Percentiles rank a stretch among this genome's conserved stretches.
These are phyloP conservation scores for Zarea fungicola DNA, from an alignment of 2,329 filamentous ascomycete genomes.

Conservation along the genomic window DNA sequence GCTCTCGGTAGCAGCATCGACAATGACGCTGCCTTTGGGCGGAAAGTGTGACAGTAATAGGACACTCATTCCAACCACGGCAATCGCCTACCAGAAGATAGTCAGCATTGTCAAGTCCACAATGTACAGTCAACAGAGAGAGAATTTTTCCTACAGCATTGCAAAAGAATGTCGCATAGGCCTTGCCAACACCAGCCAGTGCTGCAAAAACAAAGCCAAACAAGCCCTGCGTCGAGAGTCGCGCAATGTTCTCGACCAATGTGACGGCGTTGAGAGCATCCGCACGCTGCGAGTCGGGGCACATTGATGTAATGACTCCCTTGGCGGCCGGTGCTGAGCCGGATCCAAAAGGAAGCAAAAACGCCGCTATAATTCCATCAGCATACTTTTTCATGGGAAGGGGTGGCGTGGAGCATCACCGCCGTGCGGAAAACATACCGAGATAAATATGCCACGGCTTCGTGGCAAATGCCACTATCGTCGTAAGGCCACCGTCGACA, in stretches of 20 bases:
- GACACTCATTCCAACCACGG: conserved; percentile 39
- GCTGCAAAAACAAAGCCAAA: conserved; percentile 64
- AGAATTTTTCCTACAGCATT: too few relatives aligned
- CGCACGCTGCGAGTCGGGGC: conserved; percentile 52
- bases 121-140: too few relatives aligned
- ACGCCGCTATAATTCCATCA: conserved; percentile 40
- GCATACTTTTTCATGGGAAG: not conserved
- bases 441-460: conserved; percentile 65
- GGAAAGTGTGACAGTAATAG: conserved; percentile 40
- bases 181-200: conserved; percentile 53
- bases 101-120: too few relatives aligned
- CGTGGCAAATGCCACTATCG: conserved; percentile 56
- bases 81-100: conserved; percentile 38
- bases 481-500: conserved; percentile 59
- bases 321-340: conserved; percentile 66
- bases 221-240: conserved; percentile 56
- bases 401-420: not conserved
- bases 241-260: conserved; percentile 63
- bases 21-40: conserved; percentile 27
- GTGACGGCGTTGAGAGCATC: conserved; percentile 67
- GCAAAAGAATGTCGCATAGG: conserved; percentile 60
- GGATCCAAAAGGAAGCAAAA: conserved; percentile 61
- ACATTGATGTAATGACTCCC: conserved; percentile 69
- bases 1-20: not conserved
- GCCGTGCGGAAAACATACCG: conserved; percentile 30